phyloP scores from a whole-genome alignment of 345 rosid species.

The Salix purpurea region DNA sequence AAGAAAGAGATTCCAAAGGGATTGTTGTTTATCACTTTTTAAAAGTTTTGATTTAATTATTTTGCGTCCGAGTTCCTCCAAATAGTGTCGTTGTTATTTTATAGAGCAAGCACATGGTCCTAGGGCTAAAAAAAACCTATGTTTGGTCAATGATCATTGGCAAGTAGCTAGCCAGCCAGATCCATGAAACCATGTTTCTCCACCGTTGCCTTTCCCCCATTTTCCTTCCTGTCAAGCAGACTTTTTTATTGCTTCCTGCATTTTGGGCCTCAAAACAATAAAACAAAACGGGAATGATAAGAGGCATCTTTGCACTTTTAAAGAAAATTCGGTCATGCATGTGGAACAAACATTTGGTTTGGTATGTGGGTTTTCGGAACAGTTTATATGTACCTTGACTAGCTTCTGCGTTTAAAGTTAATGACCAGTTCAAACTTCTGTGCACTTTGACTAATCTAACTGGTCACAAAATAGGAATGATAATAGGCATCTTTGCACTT shows the following conservation, averaged over 20 bases:
- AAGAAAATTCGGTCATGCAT: too few relatives aligned
- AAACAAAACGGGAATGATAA: slow-evolving; percentile 14
- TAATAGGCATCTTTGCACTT: too few relatives aligned
- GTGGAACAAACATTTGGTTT: too few relatives aligned
- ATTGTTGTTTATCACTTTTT: slow-evolving; percentile 10
- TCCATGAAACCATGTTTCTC: slow-evolving; percentile 34
- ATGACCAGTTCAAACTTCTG: rapidly evolving
- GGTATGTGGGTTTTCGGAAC: too few relatives aligned
- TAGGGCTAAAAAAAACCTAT: slow-evolving; percentile 12
- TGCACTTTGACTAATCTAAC: too few relatives aligned
- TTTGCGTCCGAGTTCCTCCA: not conserved
- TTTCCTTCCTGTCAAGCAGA: not conserved
- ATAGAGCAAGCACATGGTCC: slow-evolving; percentile 34
- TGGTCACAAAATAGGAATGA: too few relatives aligned
- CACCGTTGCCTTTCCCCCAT: slow-evolving; percentile 25
- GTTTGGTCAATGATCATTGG: slow-evolving; percentile 6
- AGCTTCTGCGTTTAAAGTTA: too few relatives aligned
- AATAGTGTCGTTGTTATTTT: slow-evolving; percentile 8
- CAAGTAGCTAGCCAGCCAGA: not conserved
- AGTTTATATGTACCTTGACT: too few relatives aligned
- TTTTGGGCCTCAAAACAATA: slow-evolving; percentile 22
- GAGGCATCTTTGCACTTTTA: too few relatives aligned
- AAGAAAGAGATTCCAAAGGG: slow-evolving; percentile 26
- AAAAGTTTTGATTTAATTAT: slow-evolving; percentile 10
- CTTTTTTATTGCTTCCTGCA: slow-evolving; percentile 24